A percentile compares a stretch with the other conserved stretches of the same genome.
Conservation (phyloP, 805 yeast species). For the Cyberlindnera mycetangii region DNA sequence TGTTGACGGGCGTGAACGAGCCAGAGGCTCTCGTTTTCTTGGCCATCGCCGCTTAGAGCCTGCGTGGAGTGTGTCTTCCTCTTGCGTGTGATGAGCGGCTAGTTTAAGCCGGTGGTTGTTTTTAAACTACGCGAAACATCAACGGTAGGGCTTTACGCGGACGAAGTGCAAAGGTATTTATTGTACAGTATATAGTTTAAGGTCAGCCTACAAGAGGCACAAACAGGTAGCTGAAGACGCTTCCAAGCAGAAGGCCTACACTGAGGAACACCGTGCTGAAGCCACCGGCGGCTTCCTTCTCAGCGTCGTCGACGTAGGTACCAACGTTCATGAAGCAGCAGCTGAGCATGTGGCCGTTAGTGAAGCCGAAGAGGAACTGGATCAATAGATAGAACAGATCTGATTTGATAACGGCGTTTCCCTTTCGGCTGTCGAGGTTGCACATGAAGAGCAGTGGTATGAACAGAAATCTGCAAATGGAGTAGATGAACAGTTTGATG, state of each 20-base stretch:
- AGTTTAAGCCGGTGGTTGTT: too few species aligned
- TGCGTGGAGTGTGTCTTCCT: too few species aligned
- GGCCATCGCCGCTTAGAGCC: too few species aligned
- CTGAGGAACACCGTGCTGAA: constrained; percentile 80
- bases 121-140: too few species aligned
- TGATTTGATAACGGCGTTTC: constrained; percentile 38
- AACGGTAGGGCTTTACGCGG: too few species aligned
- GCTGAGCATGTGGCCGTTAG: constrained; percentile 84
- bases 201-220: constrained; percentile 33
- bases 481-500: constrained; percentile 45
- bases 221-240: constrained; percentile 67
- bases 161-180: too few species aligned
- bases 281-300: constrained; percentile 92
- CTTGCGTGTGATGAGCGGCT: too few species aligned
- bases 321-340: constrained; percentile 78
- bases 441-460: constrained; percentile 74
- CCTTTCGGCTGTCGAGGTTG: constrained; percentile 38
- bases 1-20: not conserved
- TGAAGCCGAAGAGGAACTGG: constrained; percentile 78
- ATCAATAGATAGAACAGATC: constrained; percentile 66
- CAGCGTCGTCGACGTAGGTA: constrained; percentile 54
- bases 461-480: constrained; percentile 53
- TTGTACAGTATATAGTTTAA: too few species aligned
- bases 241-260: constrained; percentile 76
- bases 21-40: not conserved